Evolutionary conservation across 2,329 filamentous ascomycete genomes (phyloP).

Genomic region (Penicillium sp.): DNA sequence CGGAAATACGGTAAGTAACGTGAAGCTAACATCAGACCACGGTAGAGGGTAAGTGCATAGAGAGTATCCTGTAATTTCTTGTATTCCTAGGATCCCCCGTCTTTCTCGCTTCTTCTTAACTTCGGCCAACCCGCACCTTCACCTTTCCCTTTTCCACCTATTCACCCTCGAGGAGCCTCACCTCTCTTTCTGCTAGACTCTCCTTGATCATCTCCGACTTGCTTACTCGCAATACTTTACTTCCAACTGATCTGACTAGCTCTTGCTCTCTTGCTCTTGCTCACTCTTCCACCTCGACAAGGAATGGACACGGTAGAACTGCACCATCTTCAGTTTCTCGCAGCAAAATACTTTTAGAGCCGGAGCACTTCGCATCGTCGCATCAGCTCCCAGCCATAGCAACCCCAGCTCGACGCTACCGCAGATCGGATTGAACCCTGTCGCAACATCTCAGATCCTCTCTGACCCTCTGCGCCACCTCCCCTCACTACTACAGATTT

Average conservation of each 20-base stretch:
- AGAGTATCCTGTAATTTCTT: too few species aligned
- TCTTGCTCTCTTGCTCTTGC: background rate
- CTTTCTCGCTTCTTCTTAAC: too few species aligned
- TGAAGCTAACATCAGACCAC: too few species aligned
- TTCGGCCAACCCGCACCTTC: background rate
- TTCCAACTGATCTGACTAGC: background rate
- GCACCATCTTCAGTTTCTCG: constrained; percentile 1
- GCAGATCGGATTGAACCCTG: constrained; percentile 2
- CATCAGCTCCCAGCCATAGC: too few species aligned
- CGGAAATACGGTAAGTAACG: too few species aligned
- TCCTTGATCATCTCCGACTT: too few species aligned
- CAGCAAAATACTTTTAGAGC: background rate
- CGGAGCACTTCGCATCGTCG: background rate
- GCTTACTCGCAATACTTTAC: background rate
- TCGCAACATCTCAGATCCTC: background rate
- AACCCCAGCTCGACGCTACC: background rate
- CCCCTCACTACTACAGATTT: background rate
- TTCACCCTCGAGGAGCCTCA: background rate
- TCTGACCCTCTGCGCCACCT: background rate
- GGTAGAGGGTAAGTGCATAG: too few species aligned
- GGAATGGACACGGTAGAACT: constrained; percentile 5
- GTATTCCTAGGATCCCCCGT: too few species aligned
- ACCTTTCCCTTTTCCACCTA: background rate
- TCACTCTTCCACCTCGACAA: background rate
- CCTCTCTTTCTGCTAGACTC: too few species aligned